Percentiles rank a stretch among this genome's conserved stretches.
These are phyloP conservation scores for Holtermannia corniformis DNA, from an alignment of 768 basidiomycete genomes.

Conservation along the genomic window DNA sequence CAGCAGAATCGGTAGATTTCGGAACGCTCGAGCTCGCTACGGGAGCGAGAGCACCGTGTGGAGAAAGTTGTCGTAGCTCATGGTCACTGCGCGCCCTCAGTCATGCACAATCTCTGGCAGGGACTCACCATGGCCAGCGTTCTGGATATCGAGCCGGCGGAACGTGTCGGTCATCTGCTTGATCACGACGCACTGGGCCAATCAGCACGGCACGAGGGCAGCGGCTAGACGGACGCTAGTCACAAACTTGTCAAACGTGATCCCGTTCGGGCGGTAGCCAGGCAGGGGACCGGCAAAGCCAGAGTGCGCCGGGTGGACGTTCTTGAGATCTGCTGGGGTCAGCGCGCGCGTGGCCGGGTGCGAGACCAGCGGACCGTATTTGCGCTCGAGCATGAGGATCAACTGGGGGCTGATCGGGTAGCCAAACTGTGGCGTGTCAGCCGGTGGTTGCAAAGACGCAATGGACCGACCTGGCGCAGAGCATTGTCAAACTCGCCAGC, in stretches of 20 bases:
- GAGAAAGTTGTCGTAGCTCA: background rate
- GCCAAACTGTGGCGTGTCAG: too few relatives aligned
- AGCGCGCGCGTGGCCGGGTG: too few relatives aligned
- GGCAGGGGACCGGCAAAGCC: background rate
- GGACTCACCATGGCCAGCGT: background rate
- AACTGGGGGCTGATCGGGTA: background rate
- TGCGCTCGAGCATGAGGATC: background rate
- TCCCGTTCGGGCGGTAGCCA: background rate
- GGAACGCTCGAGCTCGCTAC: too few relatives aligned
- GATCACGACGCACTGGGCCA: background rate
- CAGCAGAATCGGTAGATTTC: too few relatives aligned
- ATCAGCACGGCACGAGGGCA: background rate
- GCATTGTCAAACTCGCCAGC: background rate
- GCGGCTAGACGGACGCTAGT: background rate
- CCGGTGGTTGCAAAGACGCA: too few relatives aligned
- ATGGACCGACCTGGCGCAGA: background rate
- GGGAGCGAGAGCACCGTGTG: background rate
- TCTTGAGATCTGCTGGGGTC: too few relatives aligned
- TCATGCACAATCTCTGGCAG: background rate
- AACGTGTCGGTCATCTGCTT: background rate
- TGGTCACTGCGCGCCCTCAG: background rate
- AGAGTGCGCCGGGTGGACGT: background rate
- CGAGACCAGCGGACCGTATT: too few relatives aligned
- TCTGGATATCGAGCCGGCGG: background rate
- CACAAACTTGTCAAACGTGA: background rate